Evolutionary conservation across 2,329 filamentous ascomycete species (phyloP), one percentile per base, ranked within the genome.

Genomic region (Diaporthe citri): DNA sequence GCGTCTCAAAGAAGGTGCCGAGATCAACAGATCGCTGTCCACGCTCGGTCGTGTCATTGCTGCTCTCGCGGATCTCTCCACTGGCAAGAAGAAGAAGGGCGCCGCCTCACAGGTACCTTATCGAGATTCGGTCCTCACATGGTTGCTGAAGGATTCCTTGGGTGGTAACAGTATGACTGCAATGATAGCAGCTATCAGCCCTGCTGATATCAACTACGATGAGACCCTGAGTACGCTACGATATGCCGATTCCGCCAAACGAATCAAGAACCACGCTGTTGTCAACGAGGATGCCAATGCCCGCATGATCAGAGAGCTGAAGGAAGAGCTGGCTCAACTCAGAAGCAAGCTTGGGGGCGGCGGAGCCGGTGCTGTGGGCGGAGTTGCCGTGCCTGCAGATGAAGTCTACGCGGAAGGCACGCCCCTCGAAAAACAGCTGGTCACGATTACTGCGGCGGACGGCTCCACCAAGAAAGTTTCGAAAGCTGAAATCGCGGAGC

Each of bases 261-360:
- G 97, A 80, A 99, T 99, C 89, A 98, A 98, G 95, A 99, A 99
- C 86, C 97, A 99, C 84, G 97, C 97, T 74, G 97, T 99, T 69
- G 94, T 99, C 84, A 99, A 99, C 87, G 97, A 99, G 84, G 97
- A 99, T 85, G 96, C 97, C 62, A 99, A 99, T 82, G 97, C 97
- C 76, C 94, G 97, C 79, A 99, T 99, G 97, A 98, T 99, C 78
- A 91, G 97, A 83, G 97, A 99, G 82, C 88, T 99, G 77, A 99
- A 99, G 83, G 97, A 99, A 83, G 97, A 99, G 81, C 85, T 99
- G 74, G 91, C 94, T 1, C 88, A 97, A 76, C 87, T 99, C 74
- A 91, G 97, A 79, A 93, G 94, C 80, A 98, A 99, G 82, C 90
- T 99, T 20, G 93, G 92, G 22, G 85, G 82, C 76, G 84, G 82